Evolutionary conservation across 2,329 filamentous ascomycete species (phyloP).

Genomic region (Helotiales sp.): DNA sequence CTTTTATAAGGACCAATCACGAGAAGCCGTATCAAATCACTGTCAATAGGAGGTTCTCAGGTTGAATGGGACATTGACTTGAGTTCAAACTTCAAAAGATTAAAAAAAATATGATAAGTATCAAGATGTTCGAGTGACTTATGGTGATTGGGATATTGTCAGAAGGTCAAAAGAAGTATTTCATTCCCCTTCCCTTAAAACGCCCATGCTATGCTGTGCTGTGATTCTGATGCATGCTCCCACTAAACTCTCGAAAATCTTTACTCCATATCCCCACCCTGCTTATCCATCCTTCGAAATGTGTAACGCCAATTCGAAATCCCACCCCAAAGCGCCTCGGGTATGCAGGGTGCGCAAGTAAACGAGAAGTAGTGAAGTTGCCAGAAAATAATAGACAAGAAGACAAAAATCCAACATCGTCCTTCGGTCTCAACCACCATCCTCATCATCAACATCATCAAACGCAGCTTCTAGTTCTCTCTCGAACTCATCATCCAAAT

Average conservation of each 20-base stretch:
- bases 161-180: not conserved
- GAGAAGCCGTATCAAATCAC: not conserved
- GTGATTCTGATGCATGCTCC: not conserved
- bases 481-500: slow-evolving; percentile 39
- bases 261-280: not conserved
- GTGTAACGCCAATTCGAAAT: slow-evolving; percentile 12
- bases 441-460: slow-evolving; percentile 47
- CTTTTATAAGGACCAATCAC: not conserved
- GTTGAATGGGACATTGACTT: no score
- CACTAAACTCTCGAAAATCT: not conserved
- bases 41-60: not conserved
- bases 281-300: not conserved
- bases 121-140: no score
- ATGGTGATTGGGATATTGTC: no score
- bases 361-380: not conserved
- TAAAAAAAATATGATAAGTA: no score
- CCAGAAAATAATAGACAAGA: slow-evolving; percentile 15
- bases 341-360: slow-evolving; percentile 13
- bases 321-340: not conserved
- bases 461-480: slow-evolving; percentile 53
- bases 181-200: not conserved
- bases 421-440: slow-evolving; percentile 7
- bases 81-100: no score
- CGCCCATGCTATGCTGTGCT: slow-evolving; percentile 1
- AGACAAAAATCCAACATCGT: slow-evolving; percentile 2